Conservation (phyloP, 495 filamentous ascomycete genomes). For the Friedmanniomyces endolithicus region DNA sequence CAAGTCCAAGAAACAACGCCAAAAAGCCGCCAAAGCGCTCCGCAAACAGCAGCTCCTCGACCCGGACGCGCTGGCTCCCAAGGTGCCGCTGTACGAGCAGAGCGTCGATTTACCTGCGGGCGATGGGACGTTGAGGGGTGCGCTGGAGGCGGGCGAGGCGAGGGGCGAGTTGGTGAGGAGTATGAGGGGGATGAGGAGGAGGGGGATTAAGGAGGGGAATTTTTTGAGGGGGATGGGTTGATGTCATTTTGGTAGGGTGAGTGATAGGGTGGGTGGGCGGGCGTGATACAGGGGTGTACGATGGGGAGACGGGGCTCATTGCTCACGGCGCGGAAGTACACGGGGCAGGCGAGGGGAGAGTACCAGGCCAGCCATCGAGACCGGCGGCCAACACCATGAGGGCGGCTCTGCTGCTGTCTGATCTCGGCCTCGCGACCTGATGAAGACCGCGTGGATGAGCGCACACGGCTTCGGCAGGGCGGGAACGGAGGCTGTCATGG, state of each 20-base stretch:
- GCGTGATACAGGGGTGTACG: too few relatives aligned
- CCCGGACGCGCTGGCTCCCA: constrained; percentile 50
- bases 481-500: too few relatives aligned
- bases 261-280: too few relatives aligned
- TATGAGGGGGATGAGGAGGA: constrained; percentile 60
- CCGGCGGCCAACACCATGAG: too few relatives aligned
- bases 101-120: constrained; percentile 61
- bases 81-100: constrained; percentile 75
- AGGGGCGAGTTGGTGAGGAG: constrained; percentile 54
- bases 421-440: too few relatives aligned
- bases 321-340: too few relatives aligned
- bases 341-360: too few relatives aligned
- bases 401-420: too few relatives aligned
- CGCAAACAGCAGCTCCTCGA: constrained; percentile 53
- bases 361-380: too few relatives aligned
- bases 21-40: constrained; percentile 51
- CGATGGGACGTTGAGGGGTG: constrained; percentile 44
- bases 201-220: constrained; percentile 80
- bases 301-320: not conserved
- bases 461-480: too few relatives aligned
- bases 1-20: constrained; percentile 67
- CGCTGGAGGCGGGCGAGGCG: constrained; percentile 44
- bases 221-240: constrained; percentile 66
- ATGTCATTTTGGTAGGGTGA: too few relatives aligned
- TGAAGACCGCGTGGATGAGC: too few relatives aligned